Conservation (phyloP, 768 basidiomycete species). For the Leccinellum rugosiceps region DNA sequence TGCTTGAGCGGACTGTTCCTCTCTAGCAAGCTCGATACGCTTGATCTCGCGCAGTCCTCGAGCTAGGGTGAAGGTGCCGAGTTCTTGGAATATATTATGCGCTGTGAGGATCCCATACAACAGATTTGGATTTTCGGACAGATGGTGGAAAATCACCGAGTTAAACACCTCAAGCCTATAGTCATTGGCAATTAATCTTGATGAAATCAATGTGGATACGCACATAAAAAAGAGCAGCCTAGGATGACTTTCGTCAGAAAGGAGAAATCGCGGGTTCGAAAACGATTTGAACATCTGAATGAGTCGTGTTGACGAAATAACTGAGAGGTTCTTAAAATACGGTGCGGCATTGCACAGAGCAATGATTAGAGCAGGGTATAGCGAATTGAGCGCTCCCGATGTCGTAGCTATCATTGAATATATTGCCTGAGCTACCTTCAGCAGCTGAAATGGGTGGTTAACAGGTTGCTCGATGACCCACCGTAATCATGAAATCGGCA, state of each 20-base stretch:
- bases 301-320: slow-evolving; percentile 78
- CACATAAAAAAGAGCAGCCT: slow-evolving; percentile 89
- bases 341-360: slow-evolving; percentile 87
- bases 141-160: slow-evolving; percentile 71
- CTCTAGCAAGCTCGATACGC: slow-evolving; percentile 66
- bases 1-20: slow-evolving; percentile 51
- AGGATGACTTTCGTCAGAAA: slow-evolving; percentile 95
- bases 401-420: slow-evolving; percentile 90
- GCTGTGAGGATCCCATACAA: slow-evolving; percentile 83
- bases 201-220: slow-evolving; percentile 20
- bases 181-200: neutral
- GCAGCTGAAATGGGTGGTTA: slow-evolving; percentile 4
- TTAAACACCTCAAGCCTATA: slow-evolving; percentile 89
- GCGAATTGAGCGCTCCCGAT: slow-evolving; percentile 71
- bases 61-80: slow-evolving; percentile 88
- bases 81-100: slow-evolving; percentile 81
- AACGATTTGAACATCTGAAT: slow-evolving; percentile 91
- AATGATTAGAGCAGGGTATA: slow-evolving; percentile 93
- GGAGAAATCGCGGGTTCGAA: slow-evolving; percentile 81
- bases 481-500: slow-evolving; percentile 87
- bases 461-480: slow-evolving; percentile 34
- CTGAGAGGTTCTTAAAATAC: slow-evolving; percentile 75
- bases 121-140: slow-evolving; percentile 83
- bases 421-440: slow-evolving; percentile 54
- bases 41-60: slow-evolving; percentile 84